Conservation (phyloP, 371 early-diverging fungal genomes). For the Lichtheimia ramosa region DNA sequence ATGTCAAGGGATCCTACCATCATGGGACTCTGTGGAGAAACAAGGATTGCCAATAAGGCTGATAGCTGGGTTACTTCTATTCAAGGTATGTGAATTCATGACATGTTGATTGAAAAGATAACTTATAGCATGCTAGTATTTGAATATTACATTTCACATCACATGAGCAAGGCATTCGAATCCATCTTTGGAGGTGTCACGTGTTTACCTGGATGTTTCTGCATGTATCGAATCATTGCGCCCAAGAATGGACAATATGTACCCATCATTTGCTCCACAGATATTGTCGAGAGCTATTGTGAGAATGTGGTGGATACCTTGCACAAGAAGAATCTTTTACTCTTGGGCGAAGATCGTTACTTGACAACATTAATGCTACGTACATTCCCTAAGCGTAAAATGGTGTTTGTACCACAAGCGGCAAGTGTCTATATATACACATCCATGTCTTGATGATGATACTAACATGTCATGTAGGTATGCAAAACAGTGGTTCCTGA, state of each 20-base stretch:
- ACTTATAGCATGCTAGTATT: conserved; percentile 79
- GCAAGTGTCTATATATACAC: conserved; percentile 23
- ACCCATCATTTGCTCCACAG: conserved; percentile 81
- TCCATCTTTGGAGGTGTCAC: conserved; percentile 96
- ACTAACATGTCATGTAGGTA: conserved; percentile 32
- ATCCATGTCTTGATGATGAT: too few species aligned
- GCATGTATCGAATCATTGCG: conserved; percentile 92
- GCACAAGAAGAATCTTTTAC: conserved; percentile 93
- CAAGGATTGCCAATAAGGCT: conserved; percentile 84
- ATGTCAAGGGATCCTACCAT: conserved; percentile 78
- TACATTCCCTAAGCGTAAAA: conserved; percentile 89
- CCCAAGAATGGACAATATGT: conserved; percentile 64
- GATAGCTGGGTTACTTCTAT: conserved; percentile 90
- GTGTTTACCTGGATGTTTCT: conserved; percentile 97
- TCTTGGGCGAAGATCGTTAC: conserved; percentile 95
- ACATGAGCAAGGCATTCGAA: conserved; percentile 94
- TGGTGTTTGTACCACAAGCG: conserved; percentile 92
- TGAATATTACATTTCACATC: conserved; percentile 97
- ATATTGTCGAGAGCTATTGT: conserved; percentile 88
- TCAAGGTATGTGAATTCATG: conserved; percentile 55
- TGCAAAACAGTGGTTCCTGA: conserved; percentile 96
- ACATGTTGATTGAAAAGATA: too few species aligned
- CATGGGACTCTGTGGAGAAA: conserved; percentile 89
- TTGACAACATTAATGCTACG: conserved; percentile 93
- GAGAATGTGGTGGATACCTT: conserved; percentile 91